Evolutionary conservation across 192 early-diverging fungal genomes (phyloP).

Genomic region (Coemansia sp.): DNA sequence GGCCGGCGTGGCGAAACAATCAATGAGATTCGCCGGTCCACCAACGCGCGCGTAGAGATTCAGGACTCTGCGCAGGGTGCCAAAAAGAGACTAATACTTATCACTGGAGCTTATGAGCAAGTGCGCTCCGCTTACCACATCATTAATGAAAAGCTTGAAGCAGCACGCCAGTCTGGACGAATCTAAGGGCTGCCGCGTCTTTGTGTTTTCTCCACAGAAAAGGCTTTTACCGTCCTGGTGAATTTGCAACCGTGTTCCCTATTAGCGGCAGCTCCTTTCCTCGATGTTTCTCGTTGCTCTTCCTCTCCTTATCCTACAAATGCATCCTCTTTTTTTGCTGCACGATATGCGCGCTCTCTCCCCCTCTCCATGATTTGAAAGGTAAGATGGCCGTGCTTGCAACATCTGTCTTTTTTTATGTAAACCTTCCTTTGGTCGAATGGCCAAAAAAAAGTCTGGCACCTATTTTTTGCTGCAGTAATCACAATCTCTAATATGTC

Average conservation of each 20-base stretch:
- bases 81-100: slow-evolving; percentile 47
- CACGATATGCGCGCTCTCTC: not conserved
- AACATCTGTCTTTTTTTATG: not conserved
- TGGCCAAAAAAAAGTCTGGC: not conserved
- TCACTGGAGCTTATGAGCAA: slow-evolving; percentile 51
- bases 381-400: not conserved
- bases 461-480: not conserved
- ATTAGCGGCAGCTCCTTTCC: not conserved
- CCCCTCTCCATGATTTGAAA: not conserved
- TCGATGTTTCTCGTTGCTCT: not conserved
- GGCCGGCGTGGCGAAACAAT: slow-evolving; percentile 56
- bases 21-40: slow-evolving; percentile 45
- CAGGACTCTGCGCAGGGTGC: slow-evolving; percentile 50
- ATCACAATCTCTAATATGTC: not conserved
- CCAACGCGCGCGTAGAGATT: slow-evolving; percentile 50
- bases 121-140: slow-evolving; percentile 50
- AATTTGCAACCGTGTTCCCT: not conserved
- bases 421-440: not conserved
- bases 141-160: slow-evolving; percentile 51
- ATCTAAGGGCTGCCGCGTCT: not conserved
- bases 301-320: not conserved
- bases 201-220: too few relatives aligned
- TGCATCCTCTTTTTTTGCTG: not conserved
- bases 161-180: slow-evolving; percentile 24
- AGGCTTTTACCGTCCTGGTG: too few relatives aligned